Base-by-base conservation (phyloP, 495 filamentous ascomycete species). In the Penicillium coprophilum region DNA sequence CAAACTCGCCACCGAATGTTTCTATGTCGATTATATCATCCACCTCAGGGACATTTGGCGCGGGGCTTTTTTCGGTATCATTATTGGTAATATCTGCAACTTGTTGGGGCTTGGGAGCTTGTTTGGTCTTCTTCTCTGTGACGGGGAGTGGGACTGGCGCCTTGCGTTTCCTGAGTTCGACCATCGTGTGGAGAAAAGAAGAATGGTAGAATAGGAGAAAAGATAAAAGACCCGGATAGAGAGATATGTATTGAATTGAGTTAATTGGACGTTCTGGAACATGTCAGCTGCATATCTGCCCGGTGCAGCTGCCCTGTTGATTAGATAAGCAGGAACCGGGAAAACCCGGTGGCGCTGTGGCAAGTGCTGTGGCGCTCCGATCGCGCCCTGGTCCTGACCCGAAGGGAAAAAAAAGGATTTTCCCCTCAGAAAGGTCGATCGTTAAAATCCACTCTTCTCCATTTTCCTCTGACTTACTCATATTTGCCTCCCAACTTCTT, bases 121-220 rank as follows among this genome's bases (percentile, higher is more conserved):
- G 75, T 52, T 71, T 80, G 64, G 74, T 77, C 71, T 78, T 83
- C 61, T 84, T 87, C 21, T 80, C 77, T 27, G 78, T 68, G 50
- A 80, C 73, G 40, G 77, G 76, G 27, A 83, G 79, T 55, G 80
- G 77, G 45, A 71, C 65, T 43, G 81, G 77, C 50, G 86, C 82
- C 72, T 89, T 90, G 77, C 88, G 85, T 77, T 91, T 91, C 69
- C 88, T 82, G 38, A 90, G 78, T 75, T 90, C 87, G 54, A 80
- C 76, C 79, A 82, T 82, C n/a, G 24, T 64, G 61, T 30, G 32
- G 19, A 44, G 28, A 13, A 41, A 31, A 48, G 24, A 5, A 24
- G 24, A 24, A 24, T 3, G 5, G 24, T 4, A 27, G 24, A 27
- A 27, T 27, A 21, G 27, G 27, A 17, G 20, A 34, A n/a, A 20